A percentile compares a stretch with the other conserved stretches of the same genome.
Evolutionary conservation across 2,329 filamentous ascomycete genomes (phyloP).

Genomic region (Talaromyces sp.): DNA sequence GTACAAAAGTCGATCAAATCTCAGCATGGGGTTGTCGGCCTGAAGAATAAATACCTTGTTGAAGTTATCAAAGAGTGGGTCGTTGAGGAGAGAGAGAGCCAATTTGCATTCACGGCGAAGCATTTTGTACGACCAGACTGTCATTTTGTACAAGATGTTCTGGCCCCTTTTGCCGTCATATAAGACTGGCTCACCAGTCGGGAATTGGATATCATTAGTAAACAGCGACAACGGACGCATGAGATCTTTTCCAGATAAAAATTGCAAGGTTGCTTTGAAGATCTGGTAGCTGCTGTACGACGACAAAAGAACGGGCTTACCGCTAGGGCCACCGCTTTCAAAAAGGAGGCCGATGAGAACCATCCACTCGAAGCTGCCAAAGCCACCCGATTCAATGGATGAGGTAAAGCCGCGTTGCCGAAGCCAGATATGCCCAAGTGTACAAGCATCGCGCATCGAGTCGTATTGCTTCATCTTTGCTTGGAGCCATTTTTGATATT

Average conservation of each 20-base stretch:
- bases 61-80: constrained; percentile 72
- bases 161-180: constrained; percentile 70
- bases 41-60: constrained; percentile 72
- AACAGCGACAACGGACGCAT: constrained; percentile 55
- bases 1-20: constrained; percentile 50
- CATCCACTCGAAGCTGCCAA: constrained; percentile 90
- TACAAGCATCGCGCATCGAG: constrained; percentile 74
- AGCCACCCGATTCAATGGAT: constrained; percentile 67
- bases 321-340: constrained; percentile 67
- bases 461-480: constrained; percentile 62
- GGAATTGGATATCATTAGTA: constrained; percentile 25
- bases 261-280: constrained; percentile 91
- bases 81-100: constrained; percentile 69
- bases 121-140: constrained; percentile 69
- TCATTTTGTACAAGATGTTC: constrained; percentile 90
- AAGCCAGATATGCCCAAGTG: constrained; percentile 83
- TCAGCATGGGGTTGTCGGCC: constrained; percentile 45
- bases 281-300: constrained; percentile 87
- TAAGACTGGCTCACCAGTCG: constrained; percentile 58
- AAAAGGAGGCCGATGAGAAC: constrained; percentile 73
- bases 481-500: constrained; percentile 71
- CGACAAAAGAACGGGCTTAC: constrained; percentile 64
- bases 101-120: constrained; percentile 69
- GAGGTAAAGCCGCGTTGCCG: constrained; percentile 76
- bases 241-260: constrained; percentile 69